phyloP scores from a whole-genome alignment of 1,284 basidiomycete species.

The Irpex lacteus region DNA sequence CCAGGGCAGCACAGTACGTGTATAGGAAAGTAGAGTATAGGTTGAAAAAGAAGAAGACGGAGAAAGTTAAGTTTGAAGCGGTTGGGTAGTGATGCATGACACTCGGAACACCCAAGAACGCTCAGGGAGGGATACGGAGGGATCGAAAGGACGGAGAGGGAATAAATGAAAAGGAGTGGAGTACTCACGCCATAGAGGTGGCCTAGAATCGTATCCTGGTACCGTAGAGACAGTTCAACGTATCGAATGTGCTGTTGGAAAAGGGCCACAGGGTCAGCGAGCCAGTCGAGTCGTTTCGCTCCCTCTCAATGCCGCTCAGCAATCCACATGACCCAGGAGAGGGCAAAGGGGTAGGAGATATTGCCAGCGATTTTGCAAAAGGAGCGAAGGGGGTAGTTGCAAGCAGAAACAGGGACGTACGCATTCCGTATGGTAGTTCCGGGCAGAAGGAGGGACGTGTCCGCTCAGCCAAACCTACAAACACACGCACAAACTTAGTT shows the following conservation, averaged over 20 bases:
- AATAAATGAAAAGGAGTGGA: conserved; percentile 4
- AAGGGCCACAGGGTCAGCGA: conserved; percentile 7
- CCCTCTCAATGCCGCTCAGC: neutral
- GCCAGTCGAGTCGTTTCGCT: neutral
- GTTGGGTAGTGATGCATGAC: neutral
- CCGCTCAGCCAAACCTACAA: conserved; percentile 42
- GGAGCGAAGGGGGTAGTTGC: neutral
- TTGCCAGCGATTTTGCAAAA: neutral
- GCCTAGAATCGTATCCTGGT: conserved; percentile 89
- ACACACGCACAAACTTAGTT: neutral
- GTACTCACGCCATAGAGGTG: conserved; percentile 80
- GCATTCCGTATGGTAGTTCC: conserved; percentile 85
- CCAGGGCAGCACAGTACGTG: conserved; percentile 2
- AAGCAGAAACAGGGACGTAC: conserved; percentile 41
- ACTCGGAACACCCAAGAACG: neutral
- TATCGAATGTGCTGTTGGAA: conserved; percentile 71
- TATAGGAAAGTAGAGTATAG: neutral
- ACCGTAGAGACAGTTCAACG: conserved; percentile 78
- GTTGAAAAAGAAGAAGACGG: neutral
- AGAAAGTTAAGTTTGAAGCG: conserved; percentile 1
- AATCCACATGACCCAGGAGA: neutral
- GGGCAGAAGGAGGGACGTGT: conserved; percentile 78
- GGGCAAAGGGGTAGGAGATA: neutral
- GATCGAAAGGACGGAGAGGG: neutral
- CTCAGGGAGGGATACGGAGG: neutral